Base-by-base conservation (phyloP, 139 green algal species). In the Ulvella scutata region DNA sequence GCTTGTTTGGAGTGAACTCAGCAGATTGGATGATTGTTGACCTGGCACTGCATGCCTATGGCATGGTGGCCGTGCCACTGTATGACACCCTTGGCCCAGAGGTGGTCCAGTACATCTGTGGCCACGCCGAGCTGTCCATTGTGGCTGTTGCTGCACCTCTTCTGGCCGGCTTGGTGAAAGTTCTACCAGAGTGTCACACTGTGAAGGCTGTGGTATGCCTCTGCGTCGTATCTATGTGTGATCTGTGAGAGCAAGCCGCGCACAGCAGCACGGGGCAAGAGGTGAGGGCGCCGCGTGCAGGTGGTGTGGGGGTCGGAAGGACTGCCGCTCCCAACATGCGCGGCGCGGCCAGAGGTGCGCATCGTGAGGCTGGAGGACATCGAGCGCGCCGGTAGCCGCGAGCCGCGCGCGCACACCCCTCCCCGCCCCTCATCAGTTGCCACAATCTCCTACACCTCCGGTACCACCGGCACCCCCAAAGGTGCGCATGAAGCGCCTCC, bases 61-160 rank as follows among this genome's bases (percentile, higher is more conserved):
- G 79, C 73, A 89, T 97, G 80, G 82, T 90, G 2, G 87, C 88
- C 20, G 94, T 99, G 38, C 94, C 94, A 28, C 85, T 99, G 74
- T 99, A 99, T 79, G 94, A 98, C 82, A 98, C 94, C 0, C 79
- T 98, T 62, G 94, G 93, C 0, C 90, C 93, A 1, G 94, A 98
- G 78, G 85, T 88, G 2, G 94, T 98, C 38, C 78, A 91, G 77
- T 98, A 94, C 85, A 98, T 99, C 76, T 87, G 82, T 75, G 93
- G 93, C 76, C 94, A 99, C 75, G 93, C 92, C 17, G 92, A 97
- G 82, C 79, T 98, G 73, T 73, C 79, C 28, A 86, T 82, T 3
- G 89, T 98, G 21, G 90, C 85, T 3, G 92, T 86, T 82, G 83
- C 74, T 35, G 79, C 83, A 0, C 86, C 82, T n/a, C 81, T 92